Evolutionary conservation across 371 early-diverging fungal species (phyloP).

Genomic region (Fennellomyces sp.): DNA sequence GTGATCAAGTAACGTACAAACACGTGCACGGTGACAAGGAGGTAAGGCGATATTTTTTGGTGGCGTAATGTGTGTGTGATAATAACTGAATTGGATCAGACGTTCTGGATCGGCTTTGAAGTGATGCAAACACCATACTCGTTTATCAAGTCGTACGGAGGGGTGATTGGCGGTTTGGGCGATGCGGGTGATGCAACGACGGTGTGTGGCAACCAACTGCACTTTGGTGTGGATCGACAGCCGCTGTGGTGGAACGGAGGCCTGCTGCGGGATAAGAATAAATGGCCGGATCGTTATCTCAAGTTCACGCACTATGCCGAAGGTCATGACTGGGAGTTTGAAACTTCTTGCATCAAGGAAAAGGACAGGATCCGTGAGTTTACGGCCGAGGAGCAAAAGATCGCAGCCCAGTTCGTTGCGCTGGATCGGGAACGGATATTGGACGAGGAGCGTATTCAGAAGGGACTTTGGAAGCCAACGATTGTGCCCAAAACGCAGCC

Average conservation of each 20-base stretch:
- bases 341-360: slow-evolving; percentile 33
- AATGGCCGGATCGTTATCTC: slow-evolving; percentile 30
- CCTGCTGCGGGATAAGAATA: slow-evolving; percentile 47
- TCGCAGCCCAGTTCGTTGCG: slow-evolving; percentile 18
- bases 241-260: slow-evolving; percentile 62
- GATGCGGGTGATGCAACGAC: slow-evolving; percentile 39
- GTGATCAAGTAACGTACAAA: slow-evolving; percentile 49
- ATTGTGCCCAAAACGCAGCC: too few species aligned
- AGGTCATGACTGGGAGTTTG: slow-evolving; percentile 39
- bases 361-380: slow-evolving; percentile 26
- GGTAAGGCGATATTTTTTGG: slow-evolving; percentile 28
- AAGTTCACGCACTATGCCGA: slow-evolving; percentile 34
- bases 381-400: slow-evolving; percentile 12
- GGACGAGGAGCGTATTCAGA: slow-evolving; percentile 20
- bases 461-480: slow-evolving; percentile 17
- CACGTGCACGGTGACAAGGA: slow-evolving; percentile 63
- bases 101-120: slow-evolving; percentile 65
- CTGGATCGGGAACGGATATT: slow-evolving; percentile 20
- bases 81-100: slow-evolving; percentile 16
- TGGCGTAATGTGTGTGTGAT: too few species aligned
- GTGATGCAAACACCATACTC: slow-evolving; percentile 62
- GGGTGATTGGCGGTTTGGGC: slow-evolving; percentile 57
- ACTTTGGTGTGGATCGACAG: slow-evolving; percentile 34
- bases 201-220: slow-evolving; percentile 61
- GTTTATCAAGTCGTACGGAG: slow-evolving; percentile 54